phyloP scores from a whole-genome alignment of 345 rosid species.

The Eucalyptus decipiens region DNA sequence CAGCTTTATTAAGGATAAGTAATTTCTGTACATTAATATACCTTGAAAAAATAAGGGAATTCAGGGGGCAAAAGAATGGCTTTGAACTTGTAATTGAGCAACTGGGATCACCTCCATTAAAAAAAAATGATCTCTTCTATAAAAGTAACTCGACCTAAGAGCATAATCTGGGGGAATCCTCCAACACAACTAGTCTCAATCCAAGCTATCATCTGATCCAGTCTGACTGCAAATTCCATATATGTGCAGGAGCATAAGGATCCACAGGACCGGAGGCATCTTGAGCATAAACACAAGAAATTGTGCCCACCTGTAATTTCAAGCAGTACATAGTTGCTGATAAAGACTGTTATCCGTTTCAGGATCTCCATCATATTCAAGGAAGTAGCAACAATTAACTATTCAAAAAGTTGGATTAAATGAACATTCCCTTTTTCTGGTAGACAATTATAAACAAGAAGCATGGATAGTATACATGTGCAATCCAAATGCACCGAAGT shows the following conservation, averaged over 20 bases:
- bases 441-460: background rate
- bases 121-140: background rate
- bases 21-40: background rate
- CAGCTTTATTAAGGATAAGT: background rate
- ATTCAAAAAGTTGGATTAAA: background rate
- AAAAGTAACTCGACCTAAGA: background rate
- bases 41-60: background rate
- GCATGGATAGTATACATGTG: background rate
- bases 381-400: background rate
- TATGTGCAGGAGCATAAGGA: slow-evolving; percentile 29
- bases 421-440: background rate
- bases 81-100: background rate
- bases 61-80: background rate
- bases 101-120: background rate
- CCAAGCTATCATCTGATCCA: background rate
- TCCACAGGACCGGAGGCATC: slow-evolving; percentile 1
- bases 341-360: slow-evolving; percentile 83
- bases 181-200: background rate
- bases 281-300: slow-evolving; percentile 3
- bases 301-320: slow-evolving; percentile 88
- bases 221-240: too few species aligned
- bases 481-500: background rate
- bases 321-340: slow-evolving; percentile 94
- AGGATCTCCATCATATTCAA: slow-evolving; percentile 55
- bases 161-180: background rate